Evolutionary conservation across 352 stramenopile genomes (phyloP).

Genomic region (Phytophthora citricola): DNA sequence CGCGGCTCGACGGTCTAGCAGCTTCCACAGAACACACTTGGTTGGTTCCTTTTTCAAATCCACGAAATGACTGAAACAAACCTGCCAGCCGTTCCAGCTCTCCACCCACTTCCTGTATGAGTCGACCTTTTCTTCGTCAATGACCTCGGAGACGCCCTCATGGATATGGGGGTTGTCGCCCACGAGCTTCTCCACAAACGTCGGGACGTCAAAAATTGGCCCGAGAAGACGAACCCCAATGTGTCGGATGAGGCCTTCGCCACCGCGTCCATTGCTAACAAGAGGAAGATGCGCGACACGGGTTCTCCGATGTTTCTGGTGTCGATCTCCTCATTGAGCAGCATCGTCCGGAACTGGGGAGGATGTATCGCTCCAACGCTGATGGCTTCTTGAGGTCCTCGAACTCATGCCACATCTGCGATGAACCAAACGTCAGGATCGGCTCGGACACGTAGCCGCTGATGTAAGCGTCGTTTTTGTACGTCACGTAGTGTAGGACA

Average conservation of each 20-base stretch:
- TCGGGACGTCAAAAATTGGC: conserved; percentile 1
- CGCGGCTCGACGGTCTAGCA: background rate
- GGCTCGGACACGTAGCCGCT: background rate
- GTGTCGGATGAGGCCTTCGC: background rate
- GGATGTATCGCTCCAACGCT: background rate
- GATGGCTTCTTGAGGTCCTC: background rate
- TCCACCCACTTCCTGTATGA: conserved; percentile 1
- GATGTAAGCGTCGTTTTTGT: conserved; percentile 7
- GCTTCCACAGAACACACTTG: conserved; percentile 3
- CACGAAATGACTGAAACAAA: background rate
- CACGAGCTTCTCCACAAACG: conserved; percentile 3
- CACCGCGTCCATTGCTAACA: conserved; percentile 6
- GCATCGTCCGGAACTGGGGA: conserved; percentile 4
- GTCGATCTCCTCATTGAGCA: background rate
- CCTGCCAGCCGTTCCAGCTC: background rate
- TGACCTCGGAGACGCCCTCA: background rate
- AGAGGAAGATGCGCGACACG: background rate
- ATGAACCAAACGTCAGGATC: conserved; percentile 1
- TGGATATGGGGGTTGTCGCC: background rate
- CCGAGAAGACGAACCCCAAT: background rate
- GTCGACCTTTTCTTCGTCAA: background rate
- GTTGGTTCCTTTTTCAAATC: background rate
- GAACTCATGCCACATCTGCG: background rate
- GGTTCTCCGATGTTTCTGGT: conserved; percentile 2
- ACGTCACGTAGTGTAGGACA: no score